Base-by-base conservation (phyloP, 352 stramenopile genomes). In the Phytophthora sansomeana region DNA sequence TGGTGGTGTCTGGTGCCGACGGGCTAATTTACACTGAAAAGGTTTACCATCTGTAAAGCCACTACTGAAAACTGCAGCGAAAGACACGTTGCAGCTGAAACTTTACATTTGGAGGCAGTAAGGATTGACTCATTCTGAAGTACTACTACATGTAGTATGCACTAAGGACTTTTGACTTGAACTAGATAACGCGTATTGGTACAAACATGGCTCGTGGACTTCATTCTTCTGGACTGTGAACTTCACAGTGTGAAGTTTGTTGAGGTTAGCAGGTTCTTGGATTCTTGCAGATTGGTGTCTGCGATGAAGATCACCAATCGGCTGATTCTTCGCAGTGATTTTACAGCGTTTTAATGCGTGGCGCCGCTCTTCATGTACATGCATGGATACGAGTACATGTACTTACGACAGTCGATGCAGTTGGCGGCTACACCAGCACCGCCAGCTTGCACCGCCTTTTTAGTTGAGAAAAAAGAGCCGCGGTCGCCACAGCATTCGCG, bases 401-500 rank as follows among this genome's bases (percentile, higher is more conserved):
- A 24, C 21, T 24, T 24, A 24, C 21, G 21, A 24, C 21, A 24
- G 21, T 24, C 21, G 21, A 24, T 24, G 21, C 21, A 24, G 21
- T 24, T 24, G 21, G 21, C 3, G 21, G 21, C 21, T 24, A 24
- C 21, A 24, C 21, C 41, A 19, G 19, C 41, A 21, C 42, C 41
- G 8, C 41, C 38, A 16, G 16, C 36, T 38, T n/a, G 55, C 55
- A 28, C 9, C 21, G 29, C 24, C 44, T 55, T 58, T 58, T 63
- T 63, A 21, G 36, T 46, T 46, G 33, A 52, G 16, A 68, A 54
- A 68, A 55, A 69, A 51, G 30, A 58, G 17, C 26, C 33, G 8
- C 11, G 3, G 6, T 33, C 30, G 35, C 10, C 13, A 17, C 28
- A 50, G 21, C 32, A 39, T 56, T 63, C 8, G 19, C 29, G 38